phyloP scores from a whole-genome alignment of 177 flowering plant genomes.

The Vitis hybrid region DNA sequence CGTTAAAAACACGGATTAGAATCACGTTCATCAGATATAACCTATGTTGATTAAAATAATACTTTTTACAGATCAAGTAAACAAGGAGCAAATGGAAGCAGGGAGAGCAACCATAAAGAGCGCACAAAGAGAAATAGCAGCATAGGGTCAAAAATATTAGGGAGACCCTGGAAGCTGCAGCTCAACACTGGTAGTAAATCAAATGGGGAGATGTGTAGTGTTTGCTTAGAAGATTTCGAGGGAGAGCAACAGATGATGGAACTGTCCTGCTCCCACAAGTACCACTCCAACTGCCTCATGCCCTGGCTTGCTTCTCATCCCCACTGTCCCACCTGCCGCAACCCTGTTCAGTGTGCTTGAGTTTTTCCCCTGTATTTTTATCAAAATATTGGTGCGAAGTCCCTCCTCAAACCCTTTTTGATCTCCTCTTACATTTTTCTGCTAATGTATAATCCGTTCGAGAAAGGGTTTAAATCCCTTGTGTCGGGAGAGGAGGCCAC shows the following conservation, averaged over 20 bases:
- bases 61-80: not conserved
- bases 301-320: slow-evolving; percentile 20
- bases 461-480: too few relatives aligned
- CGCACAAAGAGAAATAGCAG: not conserved
- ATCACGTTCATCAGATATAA: too few relatives aligned
- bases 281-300: slow-evolving; percentile 15
- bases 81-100: not conserved
- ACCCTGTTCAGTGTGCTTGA: not conserved
- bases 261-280: slow-evolving; percentile 22
- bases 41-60: too few relatives aligned
- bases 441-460: too few relatives aligned
- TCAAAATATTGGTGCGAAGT: too few relatives aligned
- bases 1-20: too few relatives aligned
- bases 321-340: slow-evolving; percentile 15
- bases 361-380: not conserved
- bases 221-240: slow-evolving; percentile 20
- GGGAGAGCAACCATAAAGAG: not conserved
- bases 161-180: slow-evolving; percentile 8
- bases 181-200: not conserved
- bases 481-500: too few relatives aligned
- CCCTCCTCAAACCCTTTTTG: too few relatives aligned
- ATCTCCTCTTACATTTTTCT: not conserved
- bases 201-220: slow-evolving; percentile 6
- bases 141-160: not conserved
- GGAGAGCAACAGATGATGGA: slow-evolving; percentile 3